Conservation (phyloP, 2,329 filamentous ascomycete species). For the Meredithiella fracta region DNA sequence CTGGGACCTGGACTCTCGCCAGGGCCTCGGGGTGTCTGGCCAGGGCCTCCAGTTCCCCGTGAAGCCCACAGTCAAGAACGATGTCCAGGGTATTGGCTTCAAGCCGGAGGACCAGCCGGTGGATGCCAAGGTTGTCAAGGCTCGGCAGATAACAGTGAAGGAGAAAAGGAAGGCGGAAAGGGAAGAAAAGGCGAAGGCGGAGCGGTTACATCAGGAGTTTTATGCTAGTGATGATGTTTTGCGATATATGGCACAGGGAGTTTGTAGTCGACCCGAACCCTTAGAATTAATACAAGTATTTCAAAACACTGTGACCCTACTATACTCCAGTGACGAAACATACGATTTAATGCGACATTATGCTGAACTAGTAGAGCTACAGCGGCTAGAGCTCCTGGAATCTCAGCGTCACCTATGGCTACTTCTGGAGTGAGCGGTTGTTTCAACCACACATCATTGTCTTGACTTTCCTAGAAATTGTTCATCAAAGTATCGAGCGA, state of each 20-base stretch:
- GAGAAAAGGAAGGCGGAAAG: slow-evolving; percentile 45
- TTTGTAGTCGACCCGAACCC: slow-evolving; percentile 3
- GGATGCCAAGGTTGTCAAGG: slow-evolving; percentile 19
- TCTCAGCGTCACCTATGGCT: neutral
- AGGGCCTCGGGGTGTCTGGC: slow-evolving; percentile 53
- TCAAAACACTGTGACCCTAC: neutral
- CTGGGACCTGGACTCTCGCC: slow-evolving; percentile 57
- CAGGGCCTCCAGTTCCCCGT: slow-evolving; percentile 64
- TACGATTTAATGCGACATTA: neutral
- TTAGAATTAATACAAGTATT: neutral
- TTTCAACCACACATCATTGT: neutral
- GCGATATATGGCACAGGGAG: slow-evolving; percentile 38
- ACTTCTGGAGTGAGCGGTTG: neutral
- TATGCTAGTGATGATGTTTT: slow-evolving; percentile 62
- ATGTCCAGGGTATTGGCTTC: slow-evolving; percentile 58
- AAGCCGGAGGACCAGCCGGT: slow-evolving; percentile 22
- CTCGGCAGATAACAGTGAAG: slow-evolving; percentile 48
- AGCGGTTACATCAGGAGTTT: slow-evolving; percentile 52
- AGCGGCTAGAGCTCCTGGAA: slow-evolving; percentile 5
- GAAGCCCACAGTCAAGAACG: slow-evolving; percentile 53
- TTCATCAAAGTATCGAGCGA: too few relatives aligned
- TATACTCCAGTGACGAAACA: neutral
- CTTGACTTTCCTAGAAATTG: too few relatives aligned
- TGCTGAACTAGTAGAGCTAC: neutral
- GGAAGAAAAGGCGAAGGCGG: slow-evolving; percentile 44